A percentile compares a stretch with the other conserved stretches of the same genome.
Conservation (phyloP, 2,329 filamentous ascomycete species). For the Macrophomina tecta region DNA sequence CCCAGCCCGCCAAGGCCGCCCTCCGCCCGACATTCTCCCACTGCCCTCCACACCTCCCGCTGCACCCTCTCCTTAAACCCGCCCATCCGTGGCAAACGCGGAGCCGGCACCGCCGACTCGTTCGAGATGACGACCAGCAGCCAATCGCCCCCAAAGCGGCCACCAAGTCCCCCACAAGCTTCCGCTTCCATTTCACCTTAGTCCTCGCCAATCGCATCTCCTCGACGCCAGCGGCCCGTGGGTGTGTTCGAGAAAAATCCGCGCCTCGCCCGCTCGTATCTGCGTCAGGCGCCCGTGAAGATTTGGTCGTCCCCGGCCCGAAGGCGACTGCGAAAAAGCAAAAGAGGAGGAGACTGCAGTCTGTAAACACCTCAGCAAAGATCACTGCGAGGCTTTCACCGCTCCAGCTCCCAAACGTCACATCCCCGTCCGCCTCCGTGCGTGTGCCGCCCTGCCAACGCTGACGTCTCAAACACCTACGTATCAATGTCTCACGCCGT, state of each 20-base stretch:
- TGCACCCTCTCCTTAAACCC: not conserved
- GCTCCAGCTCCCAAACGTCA: slow-evolving; percentile 6
- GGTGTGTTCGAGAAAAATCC: not conserved
- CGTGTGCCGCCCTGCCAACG: slow-evolving; percentile 12
- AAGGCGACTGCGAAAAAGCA: not conserved
- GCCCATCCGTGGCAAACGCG: not conserved
- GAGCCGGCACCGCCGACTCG: slow-evolving; percentile 6
- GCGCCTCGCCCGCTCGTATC: slow-evolving; percentile 4
- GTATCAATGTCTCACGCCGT: slow-evolving; percentile 21
- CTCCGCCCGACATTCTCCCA: not conserved
- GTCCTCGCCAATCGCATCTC: not conserved
- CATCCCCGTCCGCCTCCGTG: slow-evolving; percentile 12
- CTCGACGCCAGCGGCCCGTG: slow-evolving; percentile 1
- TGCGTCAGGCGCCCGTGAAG: not conserved
- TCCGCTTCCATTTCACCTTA: not conserved
- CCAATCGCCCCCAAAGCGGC: not conserved
- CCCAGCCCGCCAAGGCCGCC: not conserved
- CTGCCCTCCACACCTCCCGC: not conserved
- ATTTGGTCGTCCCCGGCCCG: not conserved
- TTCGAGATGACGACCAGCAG: slow-evolving; percentile 7
- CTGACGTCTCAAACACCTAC: slow-evolving; percentile 18
- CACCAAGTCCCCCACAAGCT: not conserved
- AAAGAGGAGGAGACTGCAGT: not conserved
- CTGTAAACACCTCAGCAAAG: not conserved
- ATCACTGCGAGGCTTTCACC: slow-evolving; percentile 12